Evolutionary conservation across 1,284 basidiomycete species (phyloP).

Genomic region (Trichosporon ovoides): DNA sequence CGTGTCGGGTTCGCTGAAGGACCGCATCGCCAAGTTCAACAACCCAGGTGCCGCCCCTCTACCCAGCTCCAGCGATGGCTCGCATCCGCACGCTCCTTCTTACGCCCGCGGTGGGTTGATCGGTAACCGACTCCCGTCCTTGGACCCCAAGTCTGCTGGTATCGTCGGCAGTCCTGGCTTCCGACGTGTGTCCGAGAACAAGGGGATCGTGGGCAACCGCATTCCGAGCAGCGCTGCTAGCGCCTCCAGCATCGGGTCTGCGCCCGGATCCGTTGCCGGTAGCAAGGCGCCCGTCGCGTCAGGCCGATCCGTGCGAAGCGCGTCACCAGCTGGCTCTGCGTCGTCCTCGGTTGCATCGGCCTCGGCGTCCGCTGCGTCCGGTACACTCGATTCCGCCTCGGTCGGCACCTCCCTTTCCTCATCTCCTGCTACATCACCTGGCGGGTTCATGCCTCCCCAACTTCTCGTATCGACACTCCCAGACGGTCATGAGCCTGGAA

Average conservation of each 20-base stretch:
- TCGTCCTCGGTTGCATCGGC: conserved; percentile 3
- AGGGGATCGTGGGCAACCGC: conserved; percentile 42
- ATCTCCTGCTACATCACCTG: conserved; percentile 27
- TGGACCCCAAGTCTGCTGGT: conserved; percentile 43
- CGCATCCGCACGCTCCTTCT: conserved; percentile 10
- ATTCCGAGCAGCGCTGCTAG: conserved; percentile 27
- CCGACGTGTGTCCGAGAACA: conserved; percentile 36
- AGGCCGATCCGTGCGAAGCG: conserved; percentile 18
- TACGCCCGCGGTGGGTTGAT: conserved; percentile 35
- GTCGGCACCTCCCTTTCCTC: conserved; percentile 32
- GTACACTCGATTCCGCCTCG: conserved; percentile 26
- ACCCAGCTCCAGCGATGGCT: conserved; percentile 37
- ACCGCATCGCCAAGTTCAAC: conserved; percentile 49
- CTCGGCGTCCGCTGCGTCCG: conserved; percentile 13
- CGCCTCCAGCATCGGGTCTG: conserved; percentile 2
- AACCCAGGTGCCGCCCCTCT: conserved; percentile 35
- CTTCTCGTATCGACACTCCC: conserved; percentile 34
- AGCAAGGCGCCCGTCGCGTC: background rate
- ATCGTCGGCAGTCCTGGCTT: conserved; percentile 15
- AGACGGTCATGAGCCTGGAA: conserved; percentile 21
- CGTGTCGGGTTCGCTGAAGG: conserved; percentile 44
- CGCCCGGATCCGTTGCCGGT: conserved; percentile 6
- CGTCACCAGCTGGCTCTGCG: conserved; percentile 34
- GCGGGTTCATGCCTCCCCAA: conserved; percentile 24
- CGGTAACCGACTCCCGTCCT: conserved; percentile 41